These are phyloP conservation scores for Oryza glumipatula DNA, from an alignment of 176 grass and related monocot genomes.

Conservation along the genomic window DNA sequence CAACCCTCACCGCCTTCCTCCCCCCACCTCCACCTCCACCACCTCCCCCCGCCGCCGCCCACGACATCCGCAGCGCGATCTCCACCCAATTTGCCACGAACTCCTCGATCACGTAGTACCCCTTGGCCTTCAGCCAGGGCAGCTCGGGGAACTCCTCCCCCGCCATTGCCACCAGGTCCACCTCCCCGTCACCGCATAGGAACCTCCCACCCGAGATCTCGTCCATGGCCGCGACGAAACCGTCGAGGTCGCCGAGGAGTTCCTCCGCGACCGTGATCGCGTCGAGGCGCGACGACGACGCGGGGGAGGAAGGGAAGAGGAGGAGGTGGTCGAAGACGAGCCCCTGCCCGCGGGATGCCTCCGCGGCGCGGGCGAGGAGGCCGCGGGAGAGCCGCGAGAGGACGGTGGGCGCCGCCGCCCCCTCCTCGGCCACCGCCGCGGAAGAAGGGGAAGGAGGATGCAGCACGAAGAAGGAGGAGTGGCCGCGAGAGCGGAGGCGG, in stretches of 20 bases:
- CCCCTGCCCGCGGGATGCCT: constrained; percentile 38
- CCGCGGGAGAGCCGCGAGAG: constrained; percentile 86
- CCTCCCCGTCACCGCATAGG: constrained; percentile 55
- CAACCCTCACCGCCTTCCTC: constrained; percentile 61
- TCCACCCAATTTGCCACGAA: constrained; percentile 81
- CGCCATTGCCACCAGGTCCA: constrained; percentile 38
- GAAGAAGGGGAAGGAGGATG: constrained; percentile 39
- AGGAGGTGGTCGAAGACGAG: constrained; percentile 43
- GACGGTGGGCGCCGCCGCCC: constrained; percentile 48
- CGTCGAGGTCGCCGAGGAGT: constrained; percentile 65
- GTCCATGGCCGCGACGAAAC: constrained; percentile 81
- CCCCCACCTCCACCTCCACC: constrained; percentile 46
- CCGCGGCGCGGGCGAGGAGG: constrained; percentile 69
- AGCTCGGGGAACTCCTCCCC: constrained; percentile 67
- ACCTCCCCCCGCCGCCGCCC: constrained; percentile 51
- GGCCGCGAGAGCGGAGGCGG: constrained; percentile 70
- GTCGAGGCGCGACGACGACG: constrained; percentile 39
- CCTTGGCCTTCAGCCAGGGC: constrained; percentile 82
- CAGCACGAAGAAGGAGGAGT: constrained; percentile 91
- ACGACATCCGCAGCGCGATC: constrained; percentile 77
- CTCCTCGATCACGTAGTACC: constrained; percentile 84
- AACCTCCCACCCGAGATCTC: constrained; percentile 76
- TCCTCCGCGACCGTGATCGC: constrained; percentile 70
- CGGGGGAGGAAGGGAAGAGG: constrained; percentile 65
- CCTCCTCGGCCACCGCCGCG: constrained; percentile 6